Base-by-base conservation (phyloP, 2,329 filamentous ascomycete genomes). In the Fusarium sp. region DNA sequence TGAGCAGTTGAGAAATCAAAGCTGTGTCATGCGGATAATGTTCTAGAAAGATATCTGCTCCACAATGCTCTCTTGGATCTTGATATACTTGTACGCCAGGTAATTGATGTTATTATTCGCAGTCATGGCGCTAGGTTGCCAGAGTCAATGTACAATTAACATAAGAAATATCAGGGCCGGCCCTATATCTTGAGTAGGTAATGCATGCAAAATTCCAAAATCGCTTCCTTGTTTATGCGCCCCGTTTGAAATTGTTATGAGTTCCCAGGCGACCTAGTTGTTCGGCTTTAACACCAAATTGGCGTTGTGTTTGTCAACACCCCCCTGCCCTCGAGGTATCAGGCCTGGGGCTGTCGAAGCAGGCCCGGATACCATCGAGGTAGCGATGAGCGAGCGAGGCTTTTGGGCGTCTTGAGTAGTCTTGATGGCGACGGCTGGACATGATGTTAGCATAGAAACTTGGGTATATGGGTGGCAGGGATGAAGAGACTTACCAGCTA, bases 391-490 rank as follows among this genome's bases (percentile, higher is more conserved):
- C 3, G 45, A 33, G 3, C 40, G 52, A 36, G 49, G 22, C 17
- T 52, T 38, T 63, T 57, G 38, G 7, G 52, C 40, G 34, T 54
- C 21, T 39, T 39, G 33, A 4, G 47, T 70, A 13, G 66, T 66
- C 49, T 63, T 70, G 24, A 70, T 9, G 10, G 67, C 67, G 6
- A 63, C 14, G 3, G 62, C 67, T 69, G 15, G n/a, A 13, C 22
- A 4, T 7, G 28, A 28, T 55, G 42, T 69, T 55, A 69, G 24
- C 3, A 19, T 5, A 9, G 17, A 19, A 22, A 17, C 7, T 21
- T 7, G 3, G 2, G 3, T 28, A 4, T 6, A 1, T 9, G 0
- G n/a, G 24, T 28, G 19, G 10, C 21, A 44, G 28, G 21, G n/a
- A 39, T 28, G 34, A 28, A 4, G 40, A 43, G 17, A 26, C 57